phyloP scores from a whole-genome alignment of 306 rosid species.

The Ceratonia siliqua region DNA sequence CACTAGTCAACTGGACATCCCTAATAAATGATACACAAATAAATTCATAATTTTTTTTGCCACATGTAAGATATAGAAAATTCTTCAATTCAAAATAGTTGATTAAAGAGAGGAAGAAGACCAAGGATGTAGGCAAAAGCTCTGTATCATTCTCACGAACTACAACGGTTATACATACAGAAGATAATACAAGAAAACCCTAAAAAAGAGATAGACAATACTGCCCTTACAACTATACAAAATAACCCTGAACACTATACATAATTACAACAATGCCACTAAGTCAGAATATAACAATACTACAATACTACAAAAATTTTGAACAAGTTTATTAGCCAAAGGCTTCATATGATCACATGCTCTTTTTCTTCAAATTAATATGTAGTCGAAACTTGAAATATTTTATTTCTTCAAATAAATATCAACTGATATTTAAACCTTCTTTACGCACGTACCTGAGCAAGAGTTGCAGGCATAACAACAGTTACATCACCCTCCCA shows the following conservation, averaged over 20 bases:
- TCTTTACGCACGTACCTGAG: conserved; percentile 63
- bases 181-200: too few species aligned
- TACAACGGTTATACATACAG: too few species aligned
- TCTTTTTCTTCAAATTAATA: conserved; percentile 9
- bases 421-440: not conserved
- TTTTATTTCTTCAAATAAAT: not conserved
- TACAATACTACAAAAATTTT: too few species aligned
- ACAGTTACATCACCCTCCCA: conserved; percentile 99
- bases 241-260: too few species aligned
- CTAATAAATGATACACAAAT: conserved; percentile 6
- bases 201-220: too few species aligned
- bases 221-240: too few species aligned
- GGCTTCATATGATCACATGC: conserved; percentile 10
- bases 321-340: not conserved
- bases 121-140: too few species aligned
- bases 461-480: conserved; percentile 97
- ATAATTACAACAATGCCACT: too few species aligned
- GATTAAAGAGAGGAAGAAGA: too few species aligned
- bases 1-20: conserved; percentile 9
- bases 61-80: conserved; percentile 1
- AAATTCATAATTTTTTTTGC: not conserved
- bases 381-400: not conserved
- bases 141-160: too few species aligned
- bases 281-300: too few species aligned
- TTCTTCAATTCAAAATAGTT: too few species aligned